Base-by-base conservation (phyloP, 2,329 filamentous ascomycete genomes). In the Hymenotorrendiella dingleyae region DNA sequence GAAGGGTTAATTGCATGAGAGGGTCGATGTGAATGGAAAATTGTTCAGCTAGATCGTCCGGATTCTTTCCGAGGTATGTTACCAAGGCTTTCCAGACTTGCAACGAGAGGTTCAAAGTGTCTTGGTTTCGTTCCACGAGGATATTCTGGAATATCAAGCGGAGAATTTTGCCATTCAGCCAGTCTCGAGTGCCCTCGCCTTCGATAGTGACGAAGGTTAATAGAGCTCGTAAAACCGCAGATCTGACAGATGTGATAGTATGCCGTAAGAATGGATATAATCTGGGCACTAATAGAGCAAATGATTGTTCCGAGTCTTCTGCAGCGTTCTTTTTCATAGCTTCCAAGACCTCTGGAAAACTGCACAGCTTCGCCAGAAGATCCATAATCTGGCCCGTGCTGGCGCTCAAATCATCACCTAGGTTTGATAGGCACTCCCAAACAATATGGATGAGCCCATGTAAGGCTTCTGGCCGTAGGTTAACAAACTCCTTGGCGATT, bases 301-400 rank as follows among this genome's bases (percentile, higher is more conserved):
- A 98, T 1, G 91, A 95, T 42, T 91, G 84, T 54, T 90, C 84
- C 10, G 87, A 77, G 57, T 96, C 86, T 56, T 84, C 74, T 6
- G 80, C 79, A 6, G 91, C 91, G 43, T 94, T 95, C 22, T 72
- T 70, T 66, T 94, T 94, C 93, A 98, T 98, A 11, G 91, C 86
- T 47, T 91, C 81, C 23, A 98, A 69, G 6, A 97, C 91, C 66
- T 95, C 80, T 0, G 86, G 86, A 68, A 96, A 98, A 50, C 89
- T 85, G 68, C 93, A 98, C 2, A 98, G 78, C 47, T 93, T 97
- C 11, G 94, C 93, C 14, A 98, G 74, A 29, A 98, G 76, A 63
- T 98, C 94, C 94, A 98, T 98, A 42, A 98, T 94, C 43, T 89
- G 94, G 36, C 93, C 93, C 8, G 94, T 98, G 62, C 93, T 97